Base-by-base conservation (phyloP, 371 early-diverging fungal species). In the Chytridium lagenaria region DNA sequence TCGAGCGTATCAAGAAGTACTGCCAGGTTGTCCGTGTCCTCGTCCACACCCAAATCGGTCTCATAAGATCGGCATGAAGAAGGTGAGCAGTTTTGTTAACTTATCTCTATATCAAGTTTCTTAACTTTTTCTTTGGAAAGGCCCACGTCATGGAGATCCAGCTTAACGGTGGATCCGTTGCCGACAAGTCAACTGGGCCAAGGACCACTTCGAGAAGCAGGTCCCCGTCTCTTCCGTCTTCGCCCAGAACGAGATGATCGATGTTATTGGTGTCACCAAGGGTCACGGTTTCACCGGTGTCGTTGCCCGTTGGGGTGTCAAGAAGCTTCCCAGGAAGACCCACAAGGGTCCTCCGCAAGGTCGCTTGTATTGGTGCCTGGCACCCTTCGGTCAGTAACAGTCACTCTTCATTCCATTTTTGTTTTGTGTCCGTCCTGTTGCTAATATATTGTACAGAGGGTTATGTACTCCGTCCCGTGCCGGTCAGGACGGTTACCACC, bases 331-430 rank as follows among this genome's bases (percentile, higher is more conserved):
- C 72, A 92, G 99, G 87, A 99, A 99, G 95, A 98, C 99, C 61
- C 98, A 98, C 89, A 95, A 95, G 88, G 99, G 99, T 95, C 92
- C n/a, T 97, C 78, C 94, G 99, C 84, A 99, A 99, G 94, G 99
- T 99, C 78, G 99, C 99, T 80, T 99, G 99, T 93, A 99, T 99
- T 84, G 99, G 99, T 86, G 99, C 99, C 75, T 99, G 99, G 99
- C 99, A 99, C 91, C 99, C 99, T 84, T 90, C 94, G 82, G 63
- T 63, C 10, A 30, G 63, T 31, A 36, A 7, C 7, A 22, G 15
- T 22, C 57, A 10, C 57, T 57, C 57, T 57, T 57, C 57, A 7
- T 26, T 57, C 30, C 23, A 7, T 57, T 30, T 30, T 23, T 23
- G 30, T 12, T 36, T 5, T 63, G 26, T 28, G 12, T 31, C 26